Conservation (phyloP, 139 green algal genomes). For the Parachlorella kessleri region DNA sequence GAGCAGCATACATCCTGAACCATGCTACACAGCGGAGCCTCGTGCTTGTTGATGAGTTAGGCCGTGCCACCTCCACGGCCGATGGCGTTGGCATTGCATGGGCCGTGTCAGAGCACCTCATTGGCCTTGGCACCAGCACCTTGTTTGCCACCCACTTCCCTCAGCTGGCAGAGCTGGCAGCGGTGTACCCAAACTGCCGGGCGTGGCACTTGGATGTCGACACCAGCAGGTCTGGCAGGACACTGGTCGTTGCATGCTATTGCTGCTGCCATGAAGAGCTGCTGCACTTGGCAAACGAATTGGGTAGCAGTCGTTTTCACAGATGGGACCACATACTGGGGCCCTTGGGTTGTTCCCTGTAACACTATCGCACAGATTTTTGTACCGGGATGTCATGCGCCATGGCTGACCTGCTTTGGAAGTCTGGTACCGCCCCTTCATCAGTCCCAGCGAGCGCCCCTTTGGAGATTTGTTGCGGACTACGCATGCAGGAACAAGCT, state of each 20-base stretch:
- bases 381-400: no score
- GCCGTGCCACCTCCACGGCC: slow-evolving; percentile 69
- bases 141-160: slow-evolving; percentile 82
- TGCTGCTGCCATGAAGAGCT: no score
- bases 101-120: slow-evolving; percentile 60
- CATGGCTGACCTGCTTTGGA: no score
- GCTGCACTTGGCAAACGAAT: no score
- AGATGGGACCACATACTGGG: not conserved
- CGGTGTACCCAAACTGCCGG: slow-evolving; percentile 62
- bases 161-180: slow-evolving; percentile 59
- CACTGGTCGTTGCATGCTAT: no score
- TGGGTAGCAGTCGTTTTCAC: no score
- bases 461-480: no score
- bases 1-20: slow-evolving; percentile 62
- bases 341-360: no score
- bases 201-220: slow-evolving; percentile 67
- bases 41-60: slow-evolving; percentile 89
- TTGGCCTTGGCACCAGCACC: slow-evolving; percentile 32
- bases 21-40: slow-evolving; percentile 46
- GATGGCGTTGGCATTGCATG: slow-evolving; percentile 82
- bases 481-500: slow-evolving; percentile 10
- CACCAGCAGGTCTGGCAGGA: no score
- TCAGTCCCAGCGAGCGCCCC: no score
- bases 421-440: no score
- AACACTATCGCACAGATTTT: no score